Evolutionary conservation across 345 rosid species (phyloP).

Genomic region (Eucalyptus sideroxylon): DNA sequence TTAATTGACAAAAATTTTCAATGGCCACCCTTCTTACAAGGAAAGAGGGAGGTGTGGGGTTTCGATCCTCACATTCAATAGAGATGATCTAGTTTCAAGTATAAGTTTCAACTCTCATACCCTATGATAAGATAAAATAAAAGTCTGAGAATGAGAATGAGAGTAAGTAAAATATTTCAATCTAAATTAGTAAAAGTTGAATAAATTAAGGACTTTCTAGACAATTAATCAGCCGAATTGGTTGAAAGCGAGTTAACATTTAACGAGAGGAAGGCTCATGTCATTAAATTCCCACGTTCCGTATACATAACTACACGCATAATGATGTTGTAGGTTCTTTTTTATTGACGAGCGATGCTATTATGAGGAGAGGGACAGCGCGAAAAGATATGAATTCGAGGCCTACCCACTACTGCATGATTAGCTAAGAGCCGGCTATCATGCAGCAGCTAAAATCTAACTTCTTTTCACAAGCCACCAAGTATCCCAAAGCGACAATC

Average conservation of each 20-base stretch:
- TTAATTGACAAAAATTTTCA: fast-evolving
- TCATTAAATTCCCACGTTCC: not conserved
- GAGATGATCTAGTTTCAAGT: fast-evolving
- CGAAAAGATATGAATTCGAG: not conserved
- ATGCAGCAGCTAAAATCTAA: not conserved
- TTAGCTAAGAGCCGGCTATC: not conserved
- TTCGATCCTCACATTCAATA: fast-evolving
- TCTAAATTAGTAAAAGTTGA: fast-evolving
- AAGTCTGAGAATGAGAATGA: fast-evolving
- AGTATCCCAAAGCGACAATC: not conserved
- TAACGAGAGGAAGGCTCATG: not conserved
- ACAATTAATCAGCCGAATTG: fast-evolving
- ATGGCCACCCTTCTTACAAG: too few relatives aligned
- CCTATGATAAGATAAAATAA: fast-evolving
- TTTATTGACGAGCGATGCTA: not conserved
- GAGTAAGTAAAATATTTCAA: too few relatives aligned
- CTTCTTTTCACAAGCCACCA: not conserved
- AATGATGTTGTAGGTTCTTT: not conserved
- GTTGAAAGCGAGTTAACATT: not conserved
- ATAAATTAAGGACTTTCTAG: fast-evolving
- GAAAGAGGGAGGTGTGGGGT: fast-evolving
- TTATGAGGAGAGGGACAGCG: not conserved
- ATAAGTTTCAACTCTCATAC: too few relatives aligned
- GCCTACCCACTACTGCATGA: not conserved
- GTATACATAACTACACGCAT: not conserved